Base-by-base conservation (phyloP, 495 filamentous ascomycete genomes). In the Ramalina peruviana region DNA sequence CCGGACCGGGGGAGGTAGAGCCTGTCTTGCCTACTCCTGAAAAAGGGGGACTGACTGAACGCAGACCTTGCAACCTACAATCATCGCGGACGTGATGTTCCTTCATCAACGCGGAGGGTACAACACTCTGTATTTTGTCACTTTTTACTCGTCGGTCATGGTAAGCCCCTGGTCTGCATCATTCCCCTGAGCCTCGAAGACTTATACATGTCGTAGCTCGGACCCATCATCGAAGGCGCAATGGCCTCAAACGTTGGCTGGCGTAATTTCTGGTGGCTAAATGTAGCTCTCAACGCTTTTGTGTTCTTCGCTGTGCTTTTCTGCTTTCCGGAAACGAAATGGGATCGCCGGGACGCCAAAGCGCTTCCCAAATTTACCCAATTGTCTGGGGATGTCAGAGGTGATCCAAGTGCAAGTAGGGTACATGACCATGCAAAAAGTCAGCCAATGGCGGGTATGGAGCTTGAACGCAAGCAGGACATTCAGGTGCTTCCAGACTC, bases 61-160 rank as follows among this genome's bases (percentile, higher is more conserved):
- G 21, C 71, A 82, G 62, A 79, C 76, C 4, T 65, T 80, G 3
- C 73, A 75, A 37, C 76, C 78, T 0, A 71, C 75, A 47, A 69
- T 83, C 19, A 81, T 82, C 42, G 70, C 76, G 6, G 79, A 82
- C 52, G 75, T 80, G 46, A 76, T 78, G 58, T 81, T 83, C 62
- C 60, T 82, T 0, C 76, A 83, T 54, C 76, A 81, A 53, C 68
- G 79, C 33, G 79, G 79, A 16, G 74, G 73, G 36, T 77, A 77
- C 56, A 78, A 81, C 50, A 81, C 78, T 0, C 64, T 80, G 23
- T 82, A 82, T 58, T 82, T 76, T 63, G 78, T 75, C 17, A 66
- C 58, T 15, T 68, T 66, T 36, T 68, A 65, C 46, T 64, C 64
- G 3, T 62, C 66, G 26, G 54, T 68, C 2, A 67, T 65, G 64